Percentiles rank a stretch among this genome's conserved stretches.
These are phyloP conservation scores for Penicillium verrucosum DNA, from an alignment of 2,329 filamentous ascomycete genomes.

Conservation along the genomic window DNA sequence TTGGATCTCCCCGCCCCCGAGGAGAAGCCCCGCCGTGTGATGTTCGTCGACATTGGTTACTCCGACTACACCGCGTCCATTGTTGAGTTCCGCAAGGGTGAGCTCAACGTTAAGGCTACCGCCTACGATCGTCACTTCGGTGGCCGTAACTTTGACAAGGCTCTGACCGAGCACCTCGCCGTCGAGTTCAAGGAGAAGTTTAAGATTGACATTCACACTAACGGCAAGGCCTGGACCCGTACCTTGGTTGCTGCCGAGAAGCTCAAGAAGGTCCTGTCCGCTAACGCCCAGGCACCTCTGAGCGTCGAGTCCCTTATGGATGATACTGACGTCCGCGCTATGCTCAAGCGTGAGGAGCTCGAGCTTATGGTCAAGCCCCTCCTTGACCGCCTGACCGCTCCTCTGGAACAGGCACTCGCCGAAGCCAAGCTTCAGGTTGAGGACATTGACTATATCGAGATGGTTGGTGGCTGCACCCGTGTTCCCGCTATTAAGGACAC, in stretches of 20 bases:
- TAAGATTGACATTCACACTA: constrained; percentile 91
- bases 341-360: constrained; percentile 91
- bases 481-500: constrained; percentile 88
- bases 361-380: constrained; percentile 87
- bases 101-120: constrained; percentile 88
- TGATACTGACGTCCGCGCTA: constrained; percentile 82
- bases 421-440: constrained; percentile 87
- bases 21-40: constrained; percentile 86
- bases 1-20: constrained; percentile 82
- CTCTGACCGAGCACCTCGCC: constrained; percentile 88
- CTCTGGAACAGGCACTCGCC: constrained; percentile 87
- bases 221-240: constrained; percentile 84
- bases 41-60: constrained; percentile 93
- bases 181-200: constrained; percentile 96
- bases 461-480: constrained; percentile 92
- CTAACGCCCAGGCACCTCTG: constrained; percentile 85
- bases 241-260: constrained; percentile 89
- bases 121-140: constrained; percentile 94
- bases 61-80: constrained; percentile 93
- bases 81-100: constrained; percentile 95
- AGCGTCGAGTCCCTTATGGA: constrained; percentile 99
- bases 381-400: constrained; percentile 66
- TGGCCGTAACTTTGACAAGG: constrained; percentile 95
- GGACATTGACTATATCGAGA: constrained; percentile 89
- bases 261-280: constrained; percentile 96